phyloP scores from a whole-genome alignment of 1,284 basidiomycete species.

The Trichosporon sp. region DNA sequence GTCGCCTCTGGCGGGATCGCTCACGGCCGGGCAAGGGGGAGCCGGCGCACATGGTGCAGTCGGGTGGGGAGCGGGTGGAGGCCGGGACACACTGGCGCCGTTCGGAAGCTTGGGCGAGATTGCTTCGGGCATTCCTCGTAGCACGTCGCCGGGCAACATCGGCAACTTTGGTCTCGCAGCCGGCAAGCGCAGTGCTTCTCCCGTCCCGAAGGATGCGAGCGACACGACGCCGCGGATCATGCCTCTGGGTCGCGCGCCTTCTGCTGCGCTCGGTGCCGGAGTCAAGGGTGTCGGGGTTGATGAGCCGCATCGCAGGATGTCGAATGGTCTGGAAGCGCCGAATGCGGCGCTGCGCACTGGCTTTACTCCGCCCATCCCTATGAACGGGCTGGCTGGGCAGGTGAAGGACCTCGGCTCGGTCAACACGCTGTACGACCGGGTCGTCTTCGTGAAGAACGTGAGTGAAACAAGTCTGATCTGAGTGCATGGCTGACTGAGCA shows the following conservation, averaged over 20 bases:
- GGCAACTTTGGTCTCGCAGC: not conserved
- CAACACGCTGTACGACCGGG: slow-evolving; percentile 47
- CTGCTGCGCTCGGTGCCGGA: not conserved
- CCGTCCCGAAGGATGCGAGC: slow-evolving; percentile 3
- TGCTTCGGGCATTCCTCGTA: slow-evolving; percentile 2
- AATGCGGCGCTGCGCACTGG: not conserved
- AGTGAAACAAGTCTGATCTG: slow-evolving; percentile 25
- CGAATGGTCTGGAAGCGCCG: not conserved
- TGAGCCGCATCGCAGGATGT: not conserved
- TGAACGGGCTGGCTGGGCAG: slow-evolving; percentile 35
- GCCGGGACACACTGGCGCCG: slow-evolving; percentile 2
- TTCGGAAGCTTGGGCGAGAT: not conserved
- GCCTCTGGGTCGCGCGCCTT: slow-evolving; percentile 3
- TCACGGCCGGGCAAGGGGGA: slow-evolving; percentile 17
- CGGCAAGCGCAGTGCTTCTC: slow-evolving; percentile 5
- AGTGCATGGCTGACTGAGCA: slow-evolving; percentile 41
- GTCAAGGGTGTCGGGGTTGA: slow-evolving; percentile 3
- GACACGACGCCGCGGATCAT: slow-evolving; percentile 5
- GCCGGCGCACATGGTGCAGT: not conserved
- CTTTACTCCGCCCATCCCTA: slow-evolving; percentile 13
- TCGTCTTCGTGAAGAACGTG: slow-evolving; percentile 64
- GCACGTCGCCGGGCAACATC: slow-evolving; percentile 15
- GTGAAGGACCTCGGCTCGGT: slow-evolving; percentile 36
- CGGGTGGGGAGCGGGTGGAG: slow-evolving; percentile 1
- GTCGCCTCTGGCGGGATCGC: slow-evolving; percentile 42